Percentiles rank a stretch among this genome's conserved stretches.
Conservation (phyloP, 805 yeast species). For the Lipomyces yamadae region DNA sequence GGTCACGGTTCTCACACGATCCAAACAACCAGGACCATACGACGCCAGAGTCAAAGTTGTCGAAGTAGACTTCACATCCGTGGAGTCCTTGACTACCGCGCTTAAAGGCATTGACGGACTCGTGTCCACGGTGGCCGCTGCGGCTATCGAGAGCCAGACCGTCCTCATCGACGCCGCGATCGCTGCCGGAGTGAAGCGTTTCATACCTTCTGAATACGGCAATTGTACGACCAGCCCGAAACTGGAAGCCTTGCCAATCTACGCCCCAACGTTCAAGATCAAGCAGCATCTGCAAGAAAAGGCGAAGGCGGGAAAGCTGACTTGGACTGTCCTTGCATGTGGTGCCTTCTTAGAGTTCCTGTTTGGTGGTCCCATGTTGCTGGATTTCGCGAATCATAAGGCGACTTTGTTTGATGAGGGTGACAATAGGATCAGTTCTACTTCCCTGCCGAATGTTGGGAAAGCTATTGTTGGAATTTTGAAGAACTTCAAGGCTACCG, state of each 20-base stretch:
- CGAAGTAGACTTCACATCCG: neutral
- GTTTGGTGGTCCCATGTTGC: neutral
- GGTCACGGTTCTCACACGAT: neutral
- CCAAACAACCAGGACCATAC: neutral
- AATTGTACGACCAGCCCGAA: neutral
- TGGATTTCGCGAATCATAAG: neutral
- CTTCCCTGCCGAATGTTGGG: conserved; percentile 2
- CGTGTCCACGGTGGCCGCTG: conserved; percentile 2
- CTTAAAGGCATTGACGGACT: neutral
- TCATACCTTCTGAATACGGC: neutral
- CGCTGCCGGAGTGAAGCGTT: conserved; percentile 3
- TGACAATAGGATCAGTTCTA: neutral
- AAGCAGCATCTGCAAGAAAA: neutral
- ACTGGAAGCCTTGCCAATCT: neutral
- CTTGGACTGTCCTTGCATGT: neutral
- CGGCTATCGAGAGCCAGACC: conserved; percentile 1
- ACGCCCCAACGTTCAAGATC: conserved; percentile 1
- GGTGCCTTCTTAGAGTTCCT: neutral
- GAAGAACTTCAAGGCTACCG: neutral
- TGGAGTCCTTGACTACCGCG: conserved; percentile 1
- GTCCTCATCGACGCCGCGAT: conserved; percentile 2
- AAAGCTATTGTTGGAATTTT: neutral
- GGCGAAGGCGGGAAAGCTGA: conserved; percentile 1
- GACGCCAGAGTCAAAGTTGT: neutral
- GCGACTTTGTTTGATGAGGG: neutral